phyloP scores from a whole-genome alignment of 2,329 filamentous ascomycete species.

The Calonectria honghensis region DNA sequence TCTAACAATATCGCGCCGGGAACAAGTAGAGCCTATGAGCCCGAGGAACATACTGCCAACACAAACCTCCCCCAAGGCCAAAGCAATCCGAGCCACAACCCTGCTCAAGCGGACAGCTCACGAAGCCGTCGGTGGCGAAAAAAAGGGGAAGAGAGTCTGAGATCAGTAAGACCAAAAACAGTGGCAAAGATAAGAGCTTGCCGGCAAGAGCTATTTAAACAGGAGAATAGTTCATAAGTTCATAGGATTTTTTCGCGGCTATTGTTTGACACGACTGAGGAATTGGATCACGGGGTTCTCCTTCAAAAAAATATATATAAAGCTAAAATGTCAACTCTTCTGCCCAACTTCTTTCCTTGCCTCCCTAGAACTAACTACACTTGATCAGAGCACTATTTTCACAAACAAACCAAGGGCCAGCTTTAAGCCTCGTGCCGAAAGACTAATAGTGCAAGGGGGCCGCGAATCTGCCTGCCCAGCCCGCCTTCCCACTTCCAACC shows the following conservation, averaged over 20 bases:
- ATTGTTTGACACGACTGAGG: not conserved
- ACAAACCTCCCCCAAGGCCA: too few species aligned
- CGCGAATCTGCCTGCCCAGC: too few species aligned
- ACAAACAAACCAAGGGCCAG: not conserved
- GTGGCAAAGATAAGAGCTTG: constrained; percentile 3
- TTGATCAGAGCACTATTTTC: not conserved
- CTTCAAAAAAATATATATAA: not conserved
- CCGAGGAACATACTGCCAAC: too few species aligned
- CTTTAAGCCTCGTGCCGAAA: not conserved
- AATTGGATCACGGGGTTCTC: constrained; percentile 5
- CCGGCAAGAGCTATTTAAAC: not conserved
- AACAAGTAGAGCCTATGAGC: too few species aligned
- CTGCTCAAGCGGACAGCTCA: too few species aligned
- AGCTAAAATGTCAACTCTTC: not conserved
- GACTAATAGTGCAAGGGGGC: not conserved
- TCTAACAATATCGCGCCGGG: too few species aligned
- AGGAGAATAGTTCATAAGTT: not conserved
- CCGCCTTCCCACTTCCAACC: too few species aligned
- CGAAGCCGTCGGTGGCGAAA: too few species aligned
- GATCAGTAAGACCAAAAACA: constrained; percentile 2
- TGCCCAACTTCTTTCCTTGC: too few species aligned
- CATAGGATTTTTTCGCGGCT: not conserved
- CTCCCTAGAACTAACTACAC: too few species aligned
- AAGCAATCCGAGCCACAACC: too few species aligned
- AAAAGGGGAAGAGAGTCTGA: not conserved